These are phyloP conservation scores for Diaporthe australafricana DNA, from an alignment of 2,329 filamentous ascomycete species.

Conservation along the genomic window DNA sequence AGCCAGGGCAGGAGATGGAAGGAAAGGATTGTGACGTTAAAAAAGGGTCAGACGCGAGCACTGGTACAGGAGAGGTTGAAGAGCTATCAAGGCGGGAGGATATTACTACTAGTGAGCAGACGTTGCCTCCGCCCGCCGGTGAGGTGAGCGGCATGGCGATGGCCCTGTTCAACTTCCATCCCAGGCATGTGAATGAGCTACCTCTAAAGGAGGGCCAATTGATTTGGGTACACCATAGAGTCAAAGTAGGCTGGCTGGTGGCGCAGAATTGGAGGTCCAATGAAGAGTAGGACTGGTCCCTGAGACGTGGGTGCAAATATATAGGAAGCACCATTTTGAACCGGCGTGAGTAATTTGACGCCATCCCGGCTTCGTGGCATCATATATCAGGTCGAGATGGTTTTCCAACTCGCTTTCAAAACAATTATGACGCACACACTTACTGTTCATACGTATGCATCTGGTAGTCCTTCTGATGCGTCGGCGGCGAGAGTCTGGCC, in stretches of 20 bases:
- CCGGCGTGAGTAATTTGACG: not conserved
- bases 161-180: not conserved
- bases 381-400: no score
- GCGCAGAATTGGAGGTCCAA: not conserved
- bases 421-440: no score
- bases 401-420: no score
- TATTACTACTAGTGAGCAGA: not conserved
- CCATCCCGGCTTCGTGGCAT: no score
- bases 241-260: not conserved
- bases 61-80: not conserved
- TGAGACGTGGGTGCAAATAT: not conserved
- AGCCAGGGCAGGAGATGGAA: not conserved
- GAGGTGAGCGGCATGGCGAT: not conserved
- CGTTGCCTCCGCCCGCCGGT: fast-evolving
- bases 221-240: not conserved
- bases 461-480: no score
- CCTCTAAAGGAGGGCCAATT: not conserved
- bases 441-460: no score
- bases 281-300: not conserved
- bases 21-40: not conserved
- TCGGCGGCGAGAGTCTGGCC: no score
- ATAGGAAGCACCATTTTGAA: no score
- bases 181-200: not conserved
- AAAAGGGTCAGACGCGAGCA: not conserved
- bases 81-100: no score